Percentiles rank a stretch among this genome's conserved stretches.
Conservation (phyloP, 768 basidiomycete species). For the Pleurotus salmoneostramineus region DNA sequence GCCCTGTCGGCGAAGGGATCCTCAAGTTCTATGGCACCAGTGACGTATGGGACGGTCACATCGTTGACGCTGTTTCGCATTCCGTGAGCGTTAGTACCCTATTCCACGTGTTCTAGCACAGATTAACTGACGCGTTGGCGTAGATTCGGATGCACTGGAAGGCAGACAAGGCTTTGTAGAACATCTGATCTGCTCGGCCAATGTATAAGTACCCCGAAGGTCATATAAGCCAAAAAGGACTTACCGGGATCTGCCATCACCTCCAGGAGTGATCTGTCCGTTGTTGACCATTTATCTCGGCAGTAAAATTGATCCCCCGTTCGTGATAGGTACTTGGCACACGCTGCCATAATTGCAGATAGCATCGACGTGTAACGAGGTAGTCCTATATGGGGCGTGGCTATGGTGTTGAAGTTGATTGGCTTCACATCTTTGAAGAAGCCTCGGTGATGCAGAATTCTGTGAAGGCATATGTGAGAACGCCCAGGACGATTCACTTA, state of each 20-base stretch:
- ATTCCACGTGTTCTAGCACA: background rate
- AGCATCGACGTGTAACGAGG: slow-evolving; percentile 40
- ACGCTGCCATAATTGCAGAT: slow-evolving; percentile 34
- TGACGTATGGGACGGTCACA: slow-evolving; percentile 6
- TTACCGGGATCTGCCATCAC: slow-evolving; percentile 36
- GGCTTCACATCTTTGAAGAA: slow-evolving; percentile 55
- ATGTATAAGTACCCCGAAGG: slow-evolving; percentile 1
- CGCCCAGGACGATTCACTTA: background rate
- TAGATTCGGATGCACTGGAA: slow-evolving; percentile 3
- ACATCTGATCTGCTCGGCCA: slow-evolving; percentile 1
- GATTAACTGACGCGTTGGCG: slow-evolving; percentile 3
- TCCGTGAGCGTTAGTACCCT: background rate
- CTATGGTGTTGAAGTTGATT: slow-evolving; percentile 61
- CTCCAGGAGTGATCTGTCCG: slow-evolving; percentile 47
- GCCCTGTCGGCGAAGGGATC: slow-evolving; percentile 2
- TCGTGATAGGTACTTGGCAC: slow-evolving; percentile 48
- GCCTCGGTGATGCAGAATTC: slow-evolving; percentile 9
- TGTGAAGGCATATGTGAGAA: background rate
- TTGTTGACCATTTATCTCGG: slow-evolving; percentile 49
- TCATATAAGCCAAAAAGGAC: slow-evolving; percentile 10
- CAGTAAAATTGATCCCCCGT: slow-evolving; percentile 56
- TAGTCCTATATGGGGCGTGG: slow-evolving; percentile 62
- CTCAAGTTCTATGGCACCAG: slow-evolving; percentile 4
- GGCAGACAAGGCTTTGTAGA: background rate
- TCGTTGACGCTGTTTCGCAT: slow-evolving; percentile 2